Conservation (phyloP, 2,329 filamentous ascomycete species). For the Exophiala sp. region DNA sequence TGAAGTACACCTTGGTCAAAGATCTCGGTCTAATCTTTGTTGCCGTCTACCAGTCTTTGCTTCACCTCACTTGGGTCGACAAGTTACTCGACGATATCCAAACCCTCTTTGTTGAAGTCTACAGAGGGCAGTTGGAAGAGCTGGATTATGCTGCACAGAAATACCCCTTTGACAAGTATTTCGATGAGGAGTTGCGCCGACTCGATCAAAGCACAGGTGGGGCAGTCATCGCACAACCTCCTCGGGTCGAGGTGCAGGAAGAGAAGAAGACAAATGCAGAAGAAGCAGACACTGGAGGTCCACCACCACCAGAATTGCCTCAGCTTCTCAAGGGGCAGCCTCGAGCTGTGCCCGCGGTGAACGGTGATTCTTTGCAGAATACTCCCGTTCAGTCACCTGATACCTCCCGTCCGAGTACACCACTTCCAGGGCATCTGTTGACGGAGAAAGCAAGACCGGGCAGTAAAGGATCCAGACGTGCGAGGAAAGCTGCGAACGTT, state of each 20-base stretch:
- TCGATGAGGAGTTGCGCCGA: conserved; percentile 85
- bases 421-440: conserved; percentile 62
- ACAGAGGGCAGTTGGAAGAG: conserved; percentile 80
- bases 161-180: conserved; percentile 88
- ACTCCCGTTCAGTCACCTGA: conserved; percentile 69
- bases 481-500: conserved; percentile 65
- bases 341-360: conserved; percentile 40
- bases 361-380: conserved; percentile 59
- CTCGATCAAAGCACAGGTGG: conserved; percentile 55
- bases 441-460: conserved; percentile 72
- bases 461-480: conserved; percentile 74
- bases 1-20: conserved; percentile 91
- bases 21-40: conserved; percentile 95
- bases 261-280: conserved; percentile 48
- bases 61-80: conserved; percentile 96
- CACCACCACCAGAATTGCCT: conserved; percentile 51
- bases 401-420: conserved; percentile 75
- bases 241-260: conserved; percentile 35
- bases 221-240: conserved; percentile 46
- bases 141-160: conserved; percentile 73
- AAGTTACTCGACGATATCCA: conserved; percentile 93
- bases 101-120: conserved; percentile 85
- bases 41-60: conserved; percentile 91
- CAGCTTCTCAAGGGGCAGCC: conserved; percentile 51
- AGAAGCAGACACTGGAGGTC: conserved; percentile 49